Base-by-base conservation (phyloP, 2,329 filamentous ascomycete genomes). In the Gnomoniopsis sp. region DNA sequence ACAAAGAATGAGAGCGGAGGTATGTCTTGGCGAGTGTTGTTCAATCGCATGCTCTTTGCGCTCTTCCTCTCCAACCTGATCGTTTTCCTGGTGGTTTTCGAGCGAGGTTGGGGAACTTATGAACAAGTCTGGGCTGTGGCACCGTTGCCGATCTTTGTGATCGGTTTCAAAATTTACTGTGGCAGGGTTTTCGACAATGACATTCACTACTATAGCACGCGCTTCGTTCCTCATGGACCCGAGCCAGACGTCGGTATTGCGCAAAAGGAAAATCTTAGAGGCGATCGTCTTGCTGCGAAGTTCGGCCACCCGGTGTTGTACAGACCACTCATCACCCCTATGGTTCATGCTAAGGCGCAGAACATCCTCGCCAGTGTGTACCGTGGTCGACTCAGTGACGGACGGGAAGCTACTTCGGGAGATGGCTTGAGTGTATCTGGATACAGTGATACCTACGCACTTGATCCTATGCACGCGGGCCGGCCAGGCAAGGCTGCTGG, bases 1-100 rank as follows among this genome's bases (percentile, higher is more conserved):
- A 99, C 95, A 49, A 99, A 98, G 78, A 96, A 89, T 30, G 95
- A 99, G 70, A 97, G 93, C 0, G 95, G 93, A 10, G 95, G 95
- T 53, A 85, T 89, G 71, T 96, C 91, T 70, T 99, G 95, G 95
- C 87, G 91, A 19, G 85, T 93, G 1, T 73, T 98, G 7, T 96
- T 91, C 80, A 99, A 99, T 73, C 89, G 95, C n/a, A 81, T 97
- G 71, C 77, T 98, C 23, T 93, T 97, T 66, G 90, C 86, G 30
- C 81, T 86, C 0, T 84, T 96, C 30, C 77, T 99, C 10, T 84
- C 90, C 38, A 92, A 96, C 66, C 71, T 91, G 11, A 82, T 97
- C 57, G 85, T 92, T 26, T 90, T 90, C 54, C 77, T 96, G 30
- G 83, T 92, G 36, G 83, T 90, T 51, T 90, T 87, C 75, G 87